These are phyloP conservation scores for Zygoascus ofunaensis DNA, from an alignment of 805 yeast species.

Conservation along the genomic window DNA sequence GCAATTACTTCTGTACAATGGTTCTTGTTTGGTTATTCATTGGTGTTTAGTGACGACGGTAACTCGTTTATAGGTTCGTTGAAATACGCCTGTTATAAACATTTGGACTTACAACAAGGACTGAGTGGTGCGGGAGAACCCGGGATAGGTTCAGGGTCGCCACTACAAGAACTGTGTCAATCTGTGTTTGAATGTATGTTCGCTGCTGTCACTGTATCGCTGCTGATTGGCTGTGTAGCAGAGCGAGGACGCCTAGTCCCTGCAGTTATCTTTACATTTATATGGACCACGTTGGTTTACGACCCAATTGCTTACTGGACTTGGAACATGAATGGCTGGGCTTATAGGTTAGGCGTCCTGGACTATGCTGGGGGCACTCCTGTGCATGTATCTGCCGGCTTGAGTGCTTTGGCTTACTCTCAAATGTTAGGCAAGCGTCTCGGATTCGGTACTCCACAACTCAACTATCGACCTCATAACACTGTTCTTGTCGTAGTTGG, in stretches of 20 bases:
- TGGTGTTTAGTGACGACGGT: conserved; percentile 36
- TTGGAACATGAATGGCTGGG: conserved; percentile 66
- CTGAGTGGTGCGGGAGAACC: conserved; percentile 30
- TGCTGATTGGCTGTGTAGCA: conserved; percentile 64
- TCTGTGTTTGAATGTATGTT: conserved; percentile 60
- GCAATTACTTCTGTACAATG: conserved; percentile 56
- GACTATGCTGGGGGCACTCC: conserved; percentile 78
- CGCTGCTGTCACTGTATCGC: conserved; percentile 54
- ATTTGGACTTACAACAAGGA: conserved; percentile 29
- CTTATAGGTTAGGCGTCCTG: conserved; percentile 47
- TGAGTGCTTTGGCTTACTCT: conserved; percentile 62
- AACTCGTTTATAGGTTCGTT: conserved; percentile 49
- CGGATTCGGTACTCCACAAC: conserved; percentile 47
- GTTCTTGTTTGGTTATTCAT: conserved; percentile 61
- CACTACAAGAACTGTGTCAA: conserved; percentile 36
- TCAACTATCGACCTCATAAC: conserved; percentile 59
- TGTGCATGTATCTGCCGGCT: conserved; percentile 63
- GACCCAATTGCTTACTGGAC: conserved; percentile 69
- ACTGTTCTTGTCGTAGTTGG: conserved; percentile 60
- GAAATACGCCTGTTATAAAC: conserved; percentile 42
- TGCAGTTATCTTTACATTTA: conserved; percentile 55
- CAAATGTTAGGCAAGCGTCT: conserved; percentile 56
- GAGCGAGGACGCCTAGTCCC: conserved; percentile 66
- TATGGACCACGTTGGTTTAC: conserved; percentile 65
- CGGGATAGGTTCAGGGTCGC: too few species aligned